Conservation (phyloP, 2,329 filamentous ascomycete genomes). For the Ophiostoma sp. region DNA sequence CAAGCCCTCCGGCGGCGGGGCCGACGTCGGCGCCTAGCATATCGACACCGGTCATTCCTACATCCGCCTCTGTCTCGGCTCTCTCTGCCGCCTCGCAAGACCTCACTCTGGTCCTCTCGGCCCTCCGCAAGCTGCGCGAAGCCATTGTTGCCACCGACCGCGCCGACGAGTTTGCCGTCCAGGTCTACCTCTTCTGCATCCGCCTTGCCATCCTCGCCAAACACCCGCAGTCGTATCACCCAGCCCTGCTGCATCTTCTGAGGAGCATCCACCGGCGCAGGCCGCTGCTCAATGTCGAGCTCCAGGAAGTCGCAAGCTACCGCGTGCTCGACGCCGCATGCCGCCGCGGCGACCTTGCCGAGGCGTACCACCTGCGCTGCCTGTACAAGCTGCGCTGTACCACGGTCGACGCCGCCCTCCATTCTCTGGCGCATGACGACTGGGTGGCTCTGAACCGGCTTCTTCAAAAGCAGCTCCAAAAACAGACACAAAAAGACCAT, state of each 20-base stretch:
- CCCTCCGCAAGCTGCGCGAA: conserved; percentile 87
- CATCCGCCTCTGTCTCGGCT: conserved; percentile 11
- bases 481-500: conserved; percentile 27
- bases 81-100: conserved; percentile 43
- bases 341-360: conserved; percentile 66
- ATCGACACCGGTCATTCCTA: conserved; percentile 1
- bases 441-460: conserved; percentile 73
- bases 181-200: conserved; percentile 87
- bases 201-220: conserved; percentile 74
- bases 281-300: conserved; percentile 64
- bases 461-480: conserved; percentile 37
- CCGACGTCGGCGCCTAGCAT: background rate
- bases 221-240: conserved; percentile 84
- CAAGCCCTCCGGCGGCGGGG: background rate
- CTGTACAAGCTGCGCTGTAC: conserved; percentile 58
- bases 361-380: conserved; percentile 64
- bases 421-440: conserved; percentile 71
- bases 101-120: conserved; percentile 69
- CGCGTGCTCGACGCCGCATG: conserved; percentile 85
- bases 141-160: conserved; percentile 75
- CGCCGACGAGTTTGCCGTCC: conserved; percentile 73
- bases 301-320: conserved; percentile 75
- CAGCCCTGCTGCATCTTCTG: conserved; percentile 75
- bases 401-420: conserved; percentile 64
- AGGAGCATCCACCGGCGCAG: conserved; percentile 62